Conservation (phyloP, 805 yeast species). For the Hanseniaspora pseudoguilliermondii region DNA sequence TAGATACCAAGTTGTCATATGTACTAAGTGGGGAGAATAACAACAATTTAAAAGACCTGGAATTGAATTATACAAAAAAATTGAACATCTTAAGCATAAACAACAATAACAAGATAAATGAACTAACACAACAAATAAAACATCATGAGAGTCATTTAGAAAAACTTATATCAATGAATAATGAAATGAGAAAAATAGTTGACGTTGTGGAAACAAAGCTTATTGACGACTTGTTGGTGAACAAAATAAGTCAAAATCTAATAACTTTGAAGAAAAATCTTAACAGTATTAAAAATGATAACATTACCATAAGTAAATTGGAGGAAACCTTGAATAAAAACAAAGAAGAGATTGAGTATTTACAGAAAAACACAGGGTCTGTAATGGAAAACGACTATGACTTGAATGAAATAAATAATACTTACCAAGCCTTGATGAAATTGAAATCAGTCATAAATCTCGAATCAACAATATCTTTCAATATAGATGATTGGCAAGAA, state of each 20-base stretch:
- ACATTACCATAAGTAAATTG: background rate
- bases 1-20: background rate
- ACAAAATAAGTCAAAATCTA: background rate
- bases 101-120: background rate
- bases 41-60: background rate
- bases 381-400: background rate
- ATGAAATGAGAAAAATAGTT: background rate
- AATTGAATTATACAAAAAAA: background rate
- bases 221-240: background rate
- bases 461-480: background rate
- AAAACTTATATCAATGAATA: no score
- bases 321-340: background rate
- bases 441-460: background rate
- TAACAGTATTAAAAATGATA: conserved; percentile 1
- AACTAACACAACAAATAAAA: background rate
- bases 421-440: background rate
- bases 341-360: background rate
- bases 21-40: background rate
- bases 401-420: background rate
- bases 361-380: background rate
- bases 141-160: background rate
- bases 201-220: background rate
- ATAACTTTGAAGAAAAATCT: background rate
- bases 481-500: background rate
- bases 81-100: background rate